phyloP scores from a whole-genome alignment of 805 yeast species.

The Yamadazyma insecticola region DNA sequence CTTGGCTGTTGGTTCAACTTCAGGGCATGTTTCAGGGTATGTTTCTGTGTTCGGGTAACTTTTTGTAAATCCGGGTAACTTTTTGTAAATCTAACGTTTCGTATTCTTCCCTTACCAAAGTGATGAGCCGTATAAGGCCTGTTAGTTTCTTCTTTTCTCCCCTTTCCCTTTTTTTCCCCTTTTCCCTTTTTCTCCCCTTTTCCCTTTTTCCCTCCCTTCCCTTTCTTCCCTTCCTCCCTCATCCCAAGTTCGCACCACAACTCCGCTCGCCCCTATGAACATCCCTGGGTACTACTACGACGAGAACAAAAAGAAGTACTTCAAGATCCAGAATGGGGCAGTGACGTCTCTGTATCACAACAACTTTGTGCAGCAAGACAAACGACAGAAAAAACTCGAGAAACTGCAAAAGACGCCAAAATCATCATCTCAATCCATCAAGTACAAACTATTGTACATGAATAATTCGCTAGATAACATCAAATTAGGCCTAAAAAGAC shows the following conservation, averaged over 20 bases:
- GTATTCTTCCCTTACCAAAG: too few species aligned
- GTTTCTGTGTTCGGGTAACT: too few species aligned
- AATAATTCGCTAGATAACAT: conserved; percentile 5
- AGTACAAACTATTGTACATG: conserved; percentile 7
- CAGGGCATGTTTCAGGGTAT: too few species aligned
- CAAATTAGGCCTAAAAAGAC: conserved; percentile 7
- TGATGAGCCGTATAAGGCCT: too few species aligned
- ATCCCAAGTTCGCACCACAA: neutral
- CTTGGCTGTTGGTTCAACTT: too few species aligned
- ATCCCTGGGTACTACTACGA: conserved; percentile 34
- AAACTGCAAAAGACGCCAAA: conserved; percentile 1
- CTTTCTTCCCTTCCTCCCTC: too few species aligned
- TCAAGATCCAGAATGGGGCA: conserved; percentile 30
- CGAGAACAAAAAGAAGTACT: conserved; percentile 21
- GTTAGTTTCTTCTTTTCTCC: too few species aligned
- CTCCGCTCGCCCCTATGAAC: conserved; percentile 8
- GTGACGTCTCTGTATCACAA: conserved; percentile 21
- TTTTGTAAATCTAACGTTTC: too few species aligned
- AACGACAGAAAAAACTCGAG: conserved; percentile 13
- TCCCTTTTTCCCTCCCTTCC: too few species aligned
- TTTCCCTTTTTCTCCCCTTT: too few species aligned
- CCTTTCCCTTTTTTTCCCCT: too few species aligned
- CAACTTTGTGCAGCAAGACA: conserved; percentile 19
- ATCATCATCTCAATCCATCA: conserved; percentile 3
- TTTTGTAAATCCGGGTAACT: too few species aligned